Evolutionary conservation across 176 grass and related monocot species (phyloP).

Genomic region (Carex kokanica): DNA sequence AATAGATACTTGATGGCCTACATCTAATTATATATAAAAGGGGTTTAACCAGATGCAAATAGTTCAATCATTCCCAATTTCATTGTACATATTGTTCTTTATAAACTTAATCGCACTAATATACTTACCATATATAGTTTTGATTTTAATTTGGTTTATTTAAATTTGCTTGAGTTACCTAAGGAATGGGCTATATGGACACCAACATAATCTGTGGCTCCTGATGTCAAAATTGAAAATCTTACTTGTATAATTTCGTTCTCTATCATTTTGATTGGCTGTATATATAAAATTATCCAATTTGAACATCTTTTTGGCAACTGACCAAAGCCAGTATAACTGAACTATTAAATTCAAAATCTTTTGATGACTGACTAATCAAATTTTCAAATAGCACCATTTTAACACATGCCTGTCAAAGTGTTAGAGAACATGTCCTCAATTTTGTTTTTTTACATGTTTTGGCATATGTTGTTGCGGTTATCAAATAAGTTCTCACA

Average conservation of each 20-base stretch:
- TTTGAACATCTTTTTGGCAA: neutral
- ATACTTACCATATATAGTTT: neutral
- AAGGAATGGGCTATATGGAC: neutral
- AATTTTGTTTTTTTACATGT: neutral
- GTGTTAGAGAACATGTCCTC: neutral
- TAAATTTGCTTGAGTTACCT: neutral
- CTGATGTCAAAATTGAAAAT: neutral
- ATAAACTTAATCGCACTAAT: neutral
- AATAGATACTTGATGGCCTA: neutral
- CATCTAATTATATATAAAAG: neutral
- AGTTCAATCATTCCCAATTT: neutral
- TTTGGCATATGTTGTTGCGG: neutral
- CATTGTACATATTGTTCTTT: neutral
- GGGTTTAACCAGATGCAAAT: neutral
- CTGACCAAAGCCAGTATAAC: neutral
- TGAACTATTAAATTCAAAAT: neutral
- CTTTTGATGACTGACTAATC: neutral
- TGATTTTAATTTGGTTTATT: neutral
- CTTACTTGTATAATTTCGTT: neutral
- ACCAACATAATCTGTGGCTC: neutral
- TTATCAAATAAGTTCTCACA: neutral
- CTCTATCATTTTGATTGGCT: neutral
- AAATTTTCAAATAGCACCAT: neutral
- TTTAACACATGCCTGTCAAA: neutral
- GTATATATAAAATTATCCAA: neutral